A percentile compares a stretch with the other conserved stretches of the same genome.
Conservation (phyloP, 2,329 filamentous ascomycete genomes). For the Diaporthe amygdali region DNA sequence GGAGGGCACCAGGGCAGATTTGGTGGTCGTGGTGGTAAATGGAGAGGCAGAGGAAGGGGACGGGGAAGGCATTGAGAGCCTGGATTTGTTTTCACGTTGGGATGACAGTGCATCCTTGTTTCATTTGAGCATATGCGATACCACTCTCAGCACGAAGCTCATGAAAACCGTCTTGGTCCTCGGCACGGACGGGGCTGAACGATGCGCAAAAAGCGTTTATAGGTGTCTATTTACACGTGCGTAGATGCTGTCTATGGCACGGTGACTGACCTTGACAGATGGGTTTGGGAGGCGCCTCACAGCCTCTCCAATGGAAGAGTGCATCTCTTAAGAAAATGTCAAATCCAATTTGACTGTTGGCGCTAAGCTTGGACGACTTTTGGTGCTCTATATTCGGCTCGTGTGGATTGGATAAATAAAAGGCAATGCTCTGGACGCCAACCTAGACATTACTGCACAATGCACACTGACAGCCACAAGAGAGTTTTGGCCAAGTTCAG, state of each 20-base stretch:
- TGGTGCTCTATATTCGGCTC: too few species aligned
- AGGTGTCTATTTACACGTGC: too few species aligned
- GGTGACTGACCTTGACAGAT: too few species aligned
- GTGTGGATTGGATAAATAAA: neutral
- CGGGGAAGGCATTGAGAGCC: slow-evolving; percentile 30
- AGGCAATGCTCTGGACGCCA: too few species aligned
- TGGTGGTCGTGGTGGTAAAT: slow-evolving; percentile 38
- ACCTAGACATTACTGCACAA: neutral
- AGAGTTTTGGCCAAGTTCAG: neutral
- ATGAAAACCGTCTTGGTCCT: neutral
- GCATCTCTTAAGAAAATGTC: neutral
- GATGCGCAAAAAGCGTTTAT: too few species aligned
- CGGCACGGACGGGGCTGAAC: neutral
- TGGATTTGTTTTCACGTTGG: neutral
- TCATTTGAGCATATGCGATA: neutral
- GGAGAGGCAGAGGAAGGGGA: slow-evolving; percentile 36
- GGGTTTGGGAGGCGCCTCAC: neutral
- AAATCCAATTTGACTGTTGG: neutral
- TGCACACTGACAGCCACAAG: neutral
- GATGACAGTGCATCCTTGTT: neutral
- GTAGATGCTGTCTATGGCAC: neutral
- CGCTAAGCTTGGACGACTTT: neutral
- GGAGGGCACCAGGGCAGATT: slow-evolving; percentile 37
- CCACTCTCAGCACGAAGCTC: neutral
- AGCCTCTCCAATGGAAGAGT: neutral